These are phyloP conservation scores for Polytrichum formosum DNA, from an alignment of 225 moss, liverwort and hornwort genomes.

Conservation along the genomic window DNA sequence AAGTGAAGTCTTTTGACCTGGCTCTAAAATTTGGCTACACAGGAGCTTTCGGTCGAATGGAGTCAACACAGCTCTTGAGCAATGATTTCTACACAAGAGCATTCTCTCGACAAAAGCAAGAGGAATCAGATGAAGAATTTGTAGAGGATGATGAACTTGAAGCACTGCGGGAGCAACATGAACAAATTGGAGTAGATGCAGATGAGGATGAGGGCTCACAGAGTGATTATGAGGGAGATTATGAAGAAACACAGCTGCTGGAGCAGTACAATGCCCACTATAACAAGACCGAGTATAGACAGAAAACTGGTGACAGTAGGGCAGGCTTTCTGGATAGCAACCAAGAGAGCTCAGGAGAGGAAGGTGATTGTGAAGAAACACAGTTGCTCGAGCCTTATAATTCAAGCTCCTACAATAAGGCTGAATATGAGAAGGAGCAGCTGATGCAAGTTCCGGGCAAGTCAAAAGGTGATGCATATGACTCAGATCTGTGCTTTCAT, in stretches of 20 bases:
- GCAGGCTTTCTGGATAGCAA: constrained; percentile 21
- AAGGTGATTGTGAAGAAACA: constrained; percentile 32
- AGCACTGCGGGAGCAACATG: constrained; percentile 15
- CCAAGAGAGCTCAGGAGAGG: constrained; percentile 24
- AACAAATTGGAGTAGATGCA: constrained; percentile 11
- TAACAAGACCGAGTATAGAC: constrained; percentile 29
- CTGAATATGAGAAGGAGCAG: constrained; percentile 24
- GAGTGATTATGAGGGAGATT: constrained; percentile 45
- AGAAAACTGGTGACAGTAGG: constrained; percentile 21
- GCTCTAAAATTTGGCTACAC: constrained; percentile 2
- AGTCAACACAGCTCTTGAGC: constrained; percentile 37
- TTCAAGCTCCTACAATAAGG: constrained; percentile 22
- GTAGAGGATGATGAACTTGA: constrained; percentile 41
- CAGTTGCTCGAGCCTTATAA: constrained; percentile 46
- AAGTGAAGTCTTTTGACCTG: no score
- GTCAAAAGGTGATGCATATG: constrained; percentile 24
- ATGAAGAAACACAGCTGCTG: constrained; percentile 54
- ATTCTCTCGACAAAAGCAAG: constrained; percentile 33
- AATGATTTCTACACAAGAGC: constrained; percentile 40
- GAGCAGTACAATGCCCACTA: constrained; percentile 47
- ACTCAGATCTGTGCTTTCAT: background rate
- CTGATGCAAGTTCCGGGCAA: constrained; percentile 18
- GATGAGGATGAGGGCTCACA: constrained; percentile 39
- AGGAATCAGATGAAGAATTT: constrained; percentile 42
- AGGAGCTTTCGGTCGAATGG: constrained; percentile 43